Conservation (phyloP, 345 rosid species). For the Acer saccharum region DNA sequence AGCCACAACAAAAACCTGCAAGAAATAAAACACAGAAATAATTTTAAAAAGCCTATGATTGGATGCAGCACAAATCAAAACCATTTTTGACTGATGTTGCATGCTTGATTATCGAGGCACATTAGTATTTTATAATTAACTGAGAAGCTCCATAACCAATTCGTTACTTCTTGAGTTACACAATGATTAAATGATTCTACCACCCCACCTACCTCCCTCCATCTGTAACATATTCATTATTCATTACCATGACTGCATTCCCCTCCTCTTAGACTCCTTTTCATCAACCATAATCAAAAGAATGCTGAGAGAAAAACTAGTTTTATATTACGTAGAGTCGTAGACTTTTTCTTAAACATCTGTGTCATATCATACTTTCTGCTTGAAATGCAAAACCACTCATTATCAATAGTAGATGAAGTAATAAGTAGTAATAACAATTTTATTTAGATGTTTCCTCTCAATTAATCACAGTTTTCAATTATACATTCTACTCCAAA, state of each 20-base stretch:
- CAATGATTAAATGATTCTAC: not conserved
- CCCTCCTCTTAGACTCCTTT: not conserved
- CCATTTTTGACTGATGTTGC: conserved; percentile 6
- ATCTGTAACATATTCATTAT: not conserved
- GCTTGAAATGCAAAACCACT: not conserved
- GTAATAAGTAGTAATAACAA: not conserved
- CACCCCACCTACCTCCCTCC: not conserved
- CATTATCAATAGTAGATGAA: not conserved
- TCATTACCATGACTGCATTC: not conserved
- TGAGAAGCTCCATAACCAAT: not conserved
- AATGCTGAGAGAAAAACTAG: not conserved
- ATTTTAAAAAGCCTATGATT: conserved; percentile 8
- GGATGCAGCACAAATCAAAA: conserved; percentile 6
- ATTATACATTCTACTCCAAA: not conserved
- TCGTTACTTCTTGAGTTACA: not conserved
- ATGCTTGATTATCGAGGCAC: not conserved
- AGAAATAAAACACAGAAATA: conserved; percentile 24
- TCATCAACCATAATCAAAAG: not conserved
- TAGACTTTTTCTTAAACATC: not conserved
- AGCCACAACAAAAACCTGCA: conserved; percentile 86
- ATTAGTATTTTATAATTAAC: not conserved
- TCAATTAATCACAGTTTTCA: not conserved
- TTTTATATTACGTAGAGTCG: not conserved
- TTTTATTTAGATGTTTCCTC: not conserved
- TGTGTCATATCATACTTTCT: not conserved